Base-by-base conservation (phyloP, 2,329 filamentous ascomycete genomes). In the Myriosclerotinia scirpicola region DNA sequence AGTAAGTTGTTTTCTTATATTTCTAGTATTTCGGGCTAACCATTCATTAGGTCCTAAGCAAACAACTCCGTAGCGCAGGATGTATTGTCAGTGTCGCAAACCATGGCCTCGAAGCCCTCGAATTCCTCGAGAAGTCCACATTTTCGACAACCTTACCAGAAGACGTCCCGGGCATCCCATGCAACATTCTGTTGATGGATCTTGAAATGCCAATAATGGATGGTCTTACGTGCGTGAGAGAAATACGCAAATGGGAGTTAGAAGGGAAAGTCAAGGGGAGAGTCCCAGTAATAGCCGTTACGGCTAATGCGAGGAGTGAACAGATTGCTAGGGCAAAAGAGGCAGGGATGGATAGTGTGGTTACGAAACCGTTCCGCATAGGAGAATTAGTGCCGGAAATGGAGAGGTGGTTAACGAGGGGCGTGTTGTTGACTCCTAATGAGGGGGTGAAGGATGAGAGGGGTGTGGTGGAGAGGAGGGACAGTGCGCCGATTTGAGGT, bases 141-240 rank as follows among this genome's bases (percentile, higher is more conserved):
- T 68, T 71, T 52, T 74, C 69, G 65, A 61, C 70, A 1, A 63
- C 69, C 54, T 66, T 70, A 53, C 73, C 70, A 66, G 56, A 59
- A 30, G 65, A 67, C 5, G 65, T 38, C 3, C 20, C 40, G 14
- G 68, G 66, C 2, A 67, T 81, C n/a, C 78, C 80, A 1, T 78
- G 89, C 40, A 84, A 84, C 46, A 79, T 91, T 8, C 83, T 91
- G 17, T 79, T 91, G 17, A 91, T 92, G 89, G 89, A 92, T 73
- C 85, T 90, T 67, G 88, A 91, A 73, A 91, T 91, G 89, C 89
- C 89, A 1, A 78, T 90, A 26, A 88, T 90, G 81, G 87, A 91
- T 71, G 89, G 89, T 0, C 78, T 90, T 65, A 85, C 86, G 1
- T 90, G 88, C 73, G 88, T 88, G 5, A 81, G 81, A 52, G 81